Evolutionary conservation across 1,139 yeast genomes (phyloP).

Genomic region (Barnettozyma hawaiiensis): DNA sequence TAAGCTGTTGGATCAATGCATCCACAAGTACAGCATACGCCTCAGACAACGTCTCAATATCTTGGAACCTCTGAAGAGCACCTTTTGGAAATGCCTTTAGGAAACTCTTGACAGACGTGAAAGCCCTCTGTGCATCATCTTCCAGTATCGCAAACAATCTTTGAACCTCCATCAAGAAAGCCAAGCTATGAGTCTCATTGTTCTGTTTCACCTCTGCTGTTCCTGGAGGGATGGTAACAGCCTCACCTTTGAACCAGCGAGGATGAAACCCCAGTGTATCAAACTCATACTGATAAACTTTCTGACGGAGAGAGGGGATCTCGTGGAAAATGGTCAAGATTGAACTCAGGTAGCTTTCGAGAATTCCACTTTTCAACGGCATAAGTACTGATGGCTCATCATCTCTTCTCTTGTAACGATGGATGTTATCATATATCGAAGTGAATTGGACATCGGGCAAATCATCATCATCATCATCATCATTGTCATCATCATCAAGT

Average conservation of each 20-base stretch:
- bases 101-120: constrained; percentile 35
- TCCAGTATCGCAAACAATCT: constrained; percentile 40
- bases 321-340: constrained; percentile 38
- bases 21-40: constrained; percentile 26
- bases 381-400: constrained; percentile 32
- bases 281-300: constrained; percentile 32
- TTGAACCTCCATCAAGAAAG: constrained; percentile 36
- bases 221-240: constrained; percentile 18
- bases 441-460: constrained; percentile 9
- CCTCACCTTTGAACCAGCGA: constrained; percentile 41
- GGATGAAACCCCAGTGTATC: constrained; percentile 35
- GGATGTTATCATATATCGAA: constrained; percentile 29
- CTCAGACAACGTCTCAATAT: constrained; percentile 19
- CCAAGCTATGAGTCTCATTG: constrained; percentile 16
- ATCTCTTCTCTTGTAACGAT: constrained; percentile 17
- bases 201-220: constrained; percentile 9
- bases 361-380: constrained; percentile 29
- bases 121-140: constrained; percentile 35
- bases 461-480: constrained; percentile 2
- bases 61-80: constrained; percentile 14
- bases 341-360: constrained; percentile 35
- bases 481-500: no score
- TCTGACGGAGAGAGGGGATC: constrained; percentile 35
- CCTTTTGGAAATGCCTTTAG: constrained; percentile 27
- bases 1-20: constrained; percentile 20